A percentile compares a stretch with the other conserved stretches of the same genome.
Evolutionary conservation across 2,329 filamentous ascomycete species (phyloP).

Genomic region (Cadophora sp.): DNA sequence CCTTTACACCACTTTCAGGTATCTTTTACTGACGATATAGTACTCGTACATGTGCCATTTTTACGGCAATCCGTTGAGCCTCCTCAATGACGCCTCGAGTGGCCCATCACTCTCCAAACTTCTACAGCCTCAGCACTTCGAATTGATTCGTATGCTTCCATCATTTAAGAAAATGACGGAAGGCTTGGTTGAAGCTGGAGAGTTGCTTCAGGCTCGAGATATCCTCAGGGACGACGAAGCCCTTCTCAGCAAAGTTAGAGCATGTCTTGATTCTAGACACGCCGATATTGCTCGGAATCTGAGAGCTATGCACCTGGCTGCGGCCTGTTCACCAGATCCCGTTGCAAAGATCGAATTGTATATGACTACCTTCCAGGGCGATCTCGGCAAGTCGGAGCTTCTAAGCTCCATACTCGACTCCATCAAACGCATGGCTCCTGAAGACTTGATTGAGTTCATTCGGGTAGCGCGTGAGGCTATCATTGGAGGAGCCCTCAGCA

Average conservation of each 20-base stretch:
- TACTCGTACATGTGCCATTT: slow-evolving; percentile 89
- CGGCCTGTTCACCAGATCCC: slow-evolving; percentile 36
- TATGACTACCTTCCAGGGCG: slow-evolving; percentile 62
- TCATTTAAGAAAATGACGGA: slow-evolving; percentile 70
- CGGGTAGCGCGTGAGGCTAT: slow-evolving; percentile 47
- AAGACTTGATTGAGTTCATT: slow-evolving; percentile 53
- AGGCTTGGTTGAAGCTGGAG: slow-evolving; percentile 50
- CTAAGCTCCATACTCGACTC: slow-evolving; percentile 51
- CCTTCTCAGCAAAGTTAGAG: slow-evolving; percentile 54
- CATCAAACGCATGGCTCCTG: slow-evolving; percentile 65
- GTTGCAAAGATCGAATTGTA: slow-evolving; percentile 57
- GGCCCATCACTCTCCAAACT: slow-evolving; percentile 41
- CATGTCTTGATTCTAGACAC: slow-evolving; percentile 46
- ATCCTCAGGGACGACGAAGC: slow-evolving; percentile 65
- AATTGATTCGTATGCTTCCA: slow-evolving; percentile 70
- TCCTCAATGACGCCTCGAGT: slow-evolving; percentile 57
- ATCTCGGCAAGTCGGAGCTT: slow-evolving; percentile 59
- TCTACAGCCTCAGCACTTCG: slow-evolving; percentile 66
- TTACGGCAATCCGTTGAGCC: slow-evolving; percentile 76
- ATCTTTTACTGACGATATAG: slow-evolving; percentile 48
- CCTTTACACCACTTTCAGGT: neutral
- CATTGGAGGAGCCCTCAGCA: slow-evolving; percentile 32
- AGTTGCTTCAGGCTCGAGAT: slow-evolving; percentile 52
- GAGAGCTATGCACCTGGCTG: slow-evolving; percentile 55
- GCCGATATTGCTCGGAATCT: slow-evolving; percentile 52